These are phyloP conservation scores for Kodamaea fukazawae DNA, from an alignment of 805 yeast genomes.

Conservation along the genomic window DNA sequence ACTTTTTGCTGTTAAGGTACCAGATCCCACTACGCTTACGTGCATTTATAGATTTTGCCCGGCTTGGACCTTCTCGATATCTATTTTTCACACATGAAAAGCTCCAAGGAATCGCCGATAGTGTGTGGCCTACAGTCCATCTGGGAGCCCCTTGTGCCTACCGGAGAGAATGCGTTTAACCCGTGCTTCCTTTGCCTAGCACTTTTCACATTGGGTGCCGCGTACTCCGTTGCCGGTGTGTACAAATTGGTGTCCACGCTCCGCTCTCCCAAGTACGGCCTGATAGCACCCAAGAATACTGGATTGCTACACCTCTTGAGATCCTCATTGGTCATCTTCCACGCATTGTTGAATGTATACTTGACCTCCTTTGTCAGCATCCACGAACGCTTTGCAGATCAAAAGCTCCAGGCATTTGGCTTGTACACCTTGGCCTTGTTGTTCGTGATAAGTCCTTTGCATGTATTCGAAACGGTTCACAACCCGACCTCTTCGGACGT, in stretches of 20 bases:
- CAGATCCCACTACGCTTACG: no score
- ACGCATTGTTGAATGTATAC: slow-evolving; percentile 14
- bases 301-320: slow-evolving; percentile 26
- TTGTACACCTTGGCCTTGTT: slow-evolving; percentile 11
- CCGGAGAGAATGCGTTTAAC: slow-evolving; percentile 31
- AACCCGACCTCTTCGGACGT: slow-evolving; percentile 19
- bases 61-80: no score
- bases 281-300: slow-evolving; percentile 19
- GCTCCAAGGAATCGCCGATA: slow-evolving; percentile 1
- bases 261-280: slow-evolving; percentile 16
- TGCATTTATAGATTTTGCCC: no score
- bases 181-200: slow-evolving; percentile 28
- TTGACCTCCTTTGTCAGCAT: slow-evolving; percentile 17
- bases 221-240: slow-evolving; percentile 7
- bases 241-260: background rate
- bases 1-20: no score
- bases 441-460: slow-evolving; percentile 24
- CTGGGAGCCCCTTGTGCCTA: slow-evolving; percentile 21
- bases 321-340: slow-evolving; percentile 17
- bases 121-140: slow-evolving; percentile 17
- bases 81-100: no score
- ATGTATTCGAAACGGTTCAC: slow-evolving; percentile 23
- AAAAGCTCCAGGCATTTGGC: slow-evolving; percentile 16
- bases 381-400: slow-evolving; percentile 24
- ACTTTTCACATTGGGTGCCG: slow-evolving; percentile 10